These are phyloP conservation scores for Poa pratensis DNA, from an alignment of 176 grass and related monocot genomes.

Conservation along the genomic window DNA sequence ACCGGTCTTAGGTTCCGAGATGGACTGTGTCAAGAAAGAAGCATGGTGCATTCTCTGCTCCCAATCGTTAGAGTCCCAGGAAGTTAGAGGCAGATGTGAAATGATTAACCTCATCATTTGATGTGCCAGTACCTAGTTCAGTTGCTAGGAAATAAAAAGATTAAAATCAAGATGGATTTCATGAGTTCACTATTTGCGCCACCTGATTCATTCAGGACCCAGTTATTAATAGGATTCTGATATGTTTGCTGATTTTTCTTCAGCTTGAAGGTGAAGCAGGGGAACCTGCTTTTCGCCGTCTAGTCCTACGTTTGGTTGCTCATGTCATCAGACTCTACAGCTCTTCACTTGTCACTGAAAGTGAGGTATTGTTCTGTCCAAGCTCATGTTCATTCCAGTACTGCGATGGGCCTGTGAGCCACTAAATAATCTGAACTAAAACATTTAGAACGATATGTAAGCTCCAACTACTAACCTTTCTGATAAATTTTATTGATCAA, in stretches of 20 bases:
- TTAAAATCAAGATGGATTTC: not conserved
- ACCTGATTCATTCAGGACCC: conserved; percentile 17
- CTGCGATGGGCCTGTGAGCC: not conserved
- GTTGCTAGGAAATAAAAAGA: conserved; percentile 17
- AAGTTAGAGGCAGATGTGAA: not conserved
- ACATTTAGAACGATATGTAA: not conserved
- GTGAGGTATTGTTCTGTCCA: conserved; percentile 68
- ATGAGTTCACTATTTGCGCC: conserved; percentile 1
- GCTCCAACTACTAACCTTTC: not conserved
- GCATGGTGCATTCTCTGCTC: not conserved
- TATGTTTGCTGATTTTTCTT: conserved; percentile 43
- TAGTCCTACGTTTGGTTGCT: conserved; percentile 93
- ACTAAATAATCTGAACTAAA: conserved; percentile 22
- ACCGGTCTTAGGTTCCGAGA: not conserved
- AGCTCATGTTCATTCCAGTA: conserved; percentile 14
- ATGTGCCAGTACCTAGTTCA: conserved; percentile 29
- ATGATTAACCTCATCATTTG: conserved; percentile 7
- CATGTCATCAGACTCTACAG: conserved; percentile 98
- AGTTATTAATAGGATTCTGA: conserved; percentile 26
- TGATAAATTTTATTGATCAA: conserved; percentile 20
- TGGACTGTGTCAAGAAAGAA: conserved; percentile 5
- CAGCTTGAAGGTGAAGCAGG: conserved; percentile 97
- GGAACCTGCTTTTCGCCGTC: conserved; percentile 88
- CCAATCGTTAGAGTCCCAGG: conserved; percentile 26
- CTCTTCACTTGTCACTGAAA: conserved; percentile 96